Base-by-base conservation (phyloP, 2,329 filamentous ascomycete genomes). In the Kalaharituber pfeilii region DNA sequence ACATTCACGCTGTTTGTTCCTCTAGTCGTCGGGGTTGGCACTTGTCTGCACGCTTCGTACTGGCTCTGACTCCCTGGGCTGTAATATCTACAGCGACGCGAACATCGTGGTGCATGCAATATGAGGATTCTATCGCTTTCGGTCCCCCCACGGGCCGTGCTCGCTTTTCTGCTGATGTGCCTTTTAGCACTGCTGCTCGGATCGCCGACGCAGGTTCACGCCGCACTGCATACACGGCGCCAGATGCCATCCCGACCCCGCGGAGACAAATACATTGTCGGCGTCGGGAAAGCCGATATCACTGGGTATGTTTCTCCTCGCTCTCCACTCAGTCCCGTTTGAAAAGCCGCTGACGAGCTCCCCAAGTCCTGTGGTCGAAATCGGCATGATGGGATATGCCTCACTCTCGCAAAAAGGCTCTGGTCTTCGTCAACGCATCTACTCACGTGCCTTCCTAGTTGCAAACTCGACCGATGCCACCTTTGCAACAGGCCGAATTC, bases 361-460 rank as follows among this genome's bases (percentile, higher is more conserved):
- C n/a, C n/a, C 86, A 3, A 36, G 30, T 3, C 42, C 42, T 25
- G 42, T 47, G n/a, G 42, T 47, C 6, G 42, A 95, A 67, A 77
- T 95, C 65, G 87, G 86, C 63, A 76, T 95, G 66, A 91, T 89
- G 75, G 88, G 88, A 57, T 95, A 95, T 71, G 89, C 89, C 28
- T 84, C 88, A 67, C 72, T 81, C n/a, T 77, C 77, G 42, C 89
- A 96, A 70, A 71, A 82, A 27, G 89, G 89, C 47, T 81, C 80
- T 1, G 89, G 89, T 22, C 72, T 96, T 51, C 81, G 88, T 50
- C 89, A 96, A 70, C 79, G 89, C 50, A 73, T 94, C 15, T 89
- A 91, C 69, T 87, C 86, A 36, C 80, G 89, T 51, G 83, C 89
- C 28, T 96, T 96, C 69, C 87, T 95, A 63, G 71, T 95, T 47